A percentile compares a stretch with the other conserved stretches of the same genome.
Evolutionary conservation across 2,329 filamentous ascomycete species (phyloP).

Genomic region (Nemania sp.): DNA sequence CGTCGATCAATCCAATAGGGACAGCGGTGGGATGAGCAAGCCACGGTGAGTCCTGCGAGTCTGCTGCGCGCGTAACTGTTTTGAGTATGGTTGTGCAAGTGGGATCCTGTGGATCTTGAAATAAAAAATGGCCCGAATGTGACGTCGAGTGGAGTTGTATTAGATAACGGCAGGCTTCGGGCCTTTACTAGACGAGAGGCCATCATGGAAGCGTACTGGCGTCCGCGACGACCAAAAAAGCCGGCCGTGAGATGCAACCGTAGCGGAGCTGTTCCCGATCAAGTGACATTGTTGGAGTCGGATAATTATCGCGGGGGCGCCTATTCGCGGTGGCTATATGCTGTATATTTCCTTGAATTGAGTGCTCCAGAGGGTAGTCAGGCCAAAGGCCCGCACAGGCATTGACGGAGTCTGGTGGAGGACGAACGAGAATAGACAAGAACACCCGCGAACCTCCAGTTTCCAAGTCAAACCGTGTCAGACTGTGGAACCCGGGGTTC

Average conservation of each 20-base stretch:
- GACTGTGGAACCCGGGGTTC: background rate
- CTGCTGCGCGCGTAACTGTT: background rate
- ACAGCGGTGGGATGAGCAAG: background rate
- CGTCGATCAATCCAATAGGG: background rate
- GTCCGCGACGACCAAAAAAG: background rate
- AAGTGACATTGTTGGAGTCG: constrained; percentile 5
- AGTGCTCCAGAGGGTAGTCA: too few species aligned
- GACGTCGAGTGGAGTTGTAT: constrained; percentile 14
- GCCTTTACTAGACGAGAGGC: constrained; percentile 9
- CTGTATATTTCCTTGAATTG: background rate
- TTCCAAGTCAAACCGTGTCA: background rate
- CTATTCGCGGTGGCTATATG: background rate
- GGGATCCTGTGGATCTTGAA: constrained; percentile 11
- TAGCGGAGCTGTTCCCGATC: background rate
- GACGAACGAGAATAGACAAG: too few species aligned
- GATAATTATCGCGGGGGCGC: background rate
- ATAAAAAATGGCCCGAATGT: constrained; percentile 4
- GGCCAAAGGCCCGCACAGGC: too few species aligned
- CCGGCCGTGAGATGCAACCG: background rate
- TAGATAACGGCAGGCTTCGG: constrained; percentile 14
- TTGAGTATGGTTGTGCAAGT: constrained; percentile 16
- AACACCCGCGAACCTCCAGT: background rate
- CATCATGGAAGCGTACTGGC: constrained; percentile 11
- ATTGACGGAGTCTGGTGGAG: too few species aligned
- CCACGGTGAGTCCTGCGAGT: constrained; percentile 10